These are phyloP conservation scores for Cryptococcus sp. DNA, from an alignment of 1,284 basidiomycete genomes.

Conservation along the genomic window DNA sequence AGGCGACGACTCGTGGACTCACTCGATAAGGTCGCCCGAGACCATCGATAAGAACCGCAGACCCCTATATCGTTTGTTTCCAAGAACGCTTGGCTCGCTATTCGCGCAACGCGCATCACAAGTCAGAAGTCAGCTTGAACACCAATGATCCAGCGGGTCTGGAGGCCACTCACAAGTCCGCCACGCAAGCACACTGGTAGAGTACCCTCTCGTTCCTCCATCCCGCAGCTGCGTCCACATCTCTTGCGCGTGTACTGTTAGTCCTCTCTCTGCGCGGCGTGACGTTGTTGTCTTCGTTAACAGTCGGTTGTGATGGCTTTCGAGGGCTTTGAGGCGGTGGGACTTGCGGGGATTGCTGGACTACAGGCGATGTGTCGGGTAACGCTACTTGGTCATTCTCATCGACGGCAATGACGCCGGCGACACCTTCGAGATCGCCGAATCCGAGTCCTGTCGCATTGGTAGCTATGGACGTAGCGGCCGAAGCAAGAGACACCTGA, in stretches of 20 bases:
- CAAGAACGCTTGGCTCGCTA: constrained; percentile 34
- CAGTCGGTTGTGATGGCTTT: too few relatives aligned
- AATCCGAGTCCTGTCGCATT: constrained; percentile 5
- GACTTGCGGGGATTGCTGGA: too few relatives aligned
- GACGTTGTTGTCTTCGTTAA: too few relatives aligned
- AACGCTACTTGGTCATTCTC: too few relatives aligned
- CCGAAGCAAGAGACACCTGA: constrained; percentile 12
- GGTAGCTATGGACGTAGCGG: neutral
- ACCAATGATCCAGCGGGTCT: neutral
- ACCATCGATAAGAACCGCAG: constrained; percentile 45
- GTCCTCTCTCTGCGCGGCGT: too few relatives aligned
- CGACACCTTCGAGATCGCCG: neutral
- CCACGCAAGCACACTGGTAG: constrained; percentile 52
- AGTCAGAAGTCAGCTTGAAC: too few relatives aligned
- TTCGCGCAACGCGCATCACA: neutral
- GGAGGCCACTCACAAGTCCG: constrained; percentile 41
- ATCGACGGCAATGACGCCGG: too few relatives aligned
- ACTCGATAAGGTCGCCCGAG: constrained; percentile 50
- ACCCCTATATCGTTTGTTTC: constrained; percentile 41
- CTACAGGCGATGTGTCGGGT: too few relatives aligned
- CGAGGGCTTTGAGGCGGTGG: too few relatives aligned
- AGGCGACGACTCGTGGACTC: constrained; percentile 16
- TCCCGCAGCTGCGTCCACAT: constrained; percentile 38
- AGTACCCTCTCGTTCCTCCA: constrained; percentile 43
- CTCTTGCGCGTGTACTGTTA: neutral